Conservation (phyloP, 2,329 filamentous ascomycete species). For the Chalara sp. region DNA sequence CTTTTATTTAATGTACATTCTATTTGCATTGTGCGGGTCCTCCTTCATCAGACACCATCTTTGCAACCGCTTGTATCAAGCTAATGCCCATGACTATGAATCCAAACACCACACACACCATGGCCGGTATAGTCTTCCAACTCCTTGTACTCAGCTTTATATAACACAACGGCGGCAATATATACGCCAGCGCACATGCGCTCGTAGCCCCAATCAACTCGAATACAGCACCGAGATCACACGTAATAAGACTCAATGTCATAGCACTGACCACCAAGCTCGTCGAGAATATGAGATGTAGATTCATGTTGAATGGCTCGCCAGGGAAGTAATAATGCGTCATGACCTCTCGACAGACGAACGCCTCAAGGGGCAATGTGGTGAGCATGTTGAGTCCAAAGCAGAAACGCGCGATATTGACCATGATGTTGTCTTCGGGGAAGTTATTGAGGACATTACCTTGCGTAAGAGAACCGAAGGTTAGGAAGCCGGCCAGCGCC, state of each 20-base stretch:
- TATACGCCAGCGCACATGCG: slow-evolving; percentile 90
- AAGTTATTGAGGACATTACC: slow-evolving; percentile 99
- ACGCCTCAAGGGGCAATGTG: slow-evolving; percentile 90
- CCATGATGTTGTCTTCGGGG: slow-evolving; percentile 80
- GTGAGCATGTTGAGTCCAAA: slow-evolving; percentile 99
- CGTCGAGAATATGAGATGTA: slow-evolving; percentile 79
- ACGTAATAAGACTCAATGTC: slow-evolving; percentile 73
- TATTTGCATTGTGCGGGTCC: slow-evolving; percentile 19
- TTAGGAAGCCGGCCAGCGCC: slow-evolving; percentile 84
- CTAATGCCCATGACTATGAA: slow-evolving; percentile 73
- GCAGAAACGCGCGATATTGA: slow-evolving; percentile 89
- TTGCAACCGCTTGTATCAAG: slow-evolving; percentile 63
- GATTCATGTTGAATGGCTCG: slow-evolving; percentile 65
- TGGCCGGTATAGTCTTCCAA: slow-evolving; percentile 67
- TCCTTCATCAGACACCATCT: slow-evolving; percentile 43
- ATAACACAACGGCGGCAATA: slow-evolving; percentile 89
- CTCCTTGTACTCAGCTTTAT: slow-evolving; percentile 80
- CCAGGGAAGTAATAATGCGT: slow-evolving; percentile 68
- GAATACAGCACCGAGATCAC: slow-evolving; percentile 89
- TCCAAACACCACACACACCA: slow-evolving; percentile 72
- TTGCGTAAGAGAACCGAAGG: slow-evolving; percentile 83
- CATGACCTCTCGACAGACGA: slow-evolving; percentile 97
- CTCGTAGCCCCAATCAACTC: slow-evolving; percentile 94
- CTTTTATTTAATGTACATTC: background rate
- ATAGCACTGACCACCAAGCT: slow-evolving; percentile 74